Evolutionary conservation across 2,329 filamentous ascomycete species (phyloP).

Genomic region (Alternaria arborescens): DNA sequence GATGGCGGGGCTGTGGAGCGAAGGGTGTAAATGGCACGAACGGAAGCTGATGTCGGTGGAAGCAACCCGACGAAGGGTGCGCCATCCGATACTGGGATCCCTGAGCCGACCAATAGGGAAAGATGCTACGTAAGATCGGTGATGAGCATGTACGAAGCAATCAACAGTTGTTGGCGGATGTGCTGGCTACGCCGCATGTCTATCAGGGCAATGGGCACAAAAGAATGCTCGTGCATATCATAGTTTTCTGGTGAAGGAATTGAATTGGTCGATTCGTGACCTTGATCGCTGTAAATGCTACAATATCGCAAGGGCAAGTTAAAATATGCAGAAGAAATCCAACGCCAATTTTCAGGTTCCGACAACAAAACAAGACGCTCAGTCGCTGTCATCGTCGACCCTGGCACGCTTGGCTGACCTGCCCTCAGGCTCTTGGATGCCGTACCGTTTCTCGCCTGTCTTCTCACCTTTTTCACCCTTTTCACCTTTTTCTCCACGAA

Average conservation of each 20-base stretch:
- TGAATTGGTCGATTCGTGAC: not conserved
- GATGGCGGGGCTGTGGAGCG: conserved; percentile 26
- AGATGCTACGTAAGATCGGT: not conserved
- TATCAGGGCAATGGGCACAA: not conserved
- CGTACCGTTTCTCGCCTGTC: conserved; percentile 76
- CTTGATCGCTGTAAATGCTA: conserved; percentile 10
- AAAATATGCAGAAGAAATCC: conserved; percentile 10
- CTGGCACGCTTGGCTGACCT: conserved; percentile 73
- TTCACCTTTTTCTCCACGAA: conserved; percentile 65
- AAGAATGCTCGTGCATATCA: not conserved
- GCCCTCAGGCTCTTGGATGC: conserved; percentile 70
- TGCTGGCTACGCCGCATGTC: not conserved
- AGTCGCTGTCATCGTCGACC: conserved; percentile 73
- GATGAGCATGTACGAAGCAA: not conserved
- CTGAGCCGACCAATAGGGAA: conserved; percentile 16
- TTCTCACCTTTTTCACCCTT: conserved; percentile 61
- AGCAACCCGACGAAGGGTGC: conserved; percentile 21
- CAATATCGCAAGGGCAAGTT: conserved; percentile 3
- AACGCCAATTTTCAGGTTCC: conserved; percentile 9
- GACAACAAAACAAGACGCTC: conserved; percentile 5
- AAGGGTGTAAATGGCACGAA: conserved; percentile 8
- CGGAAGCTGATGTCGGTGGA: conserved; percentile 28
- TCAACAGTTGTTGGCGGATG: not conserved
- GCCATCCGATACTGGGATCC: conserved; percentile 23
- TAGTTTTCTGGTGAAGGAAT: not conserved